Evolutionary conservation across 768 basidiomycete genomes (phyloP), one percentile per base, ranked within the genome.

Genomic region (Boletus subparvulus): DNA sequence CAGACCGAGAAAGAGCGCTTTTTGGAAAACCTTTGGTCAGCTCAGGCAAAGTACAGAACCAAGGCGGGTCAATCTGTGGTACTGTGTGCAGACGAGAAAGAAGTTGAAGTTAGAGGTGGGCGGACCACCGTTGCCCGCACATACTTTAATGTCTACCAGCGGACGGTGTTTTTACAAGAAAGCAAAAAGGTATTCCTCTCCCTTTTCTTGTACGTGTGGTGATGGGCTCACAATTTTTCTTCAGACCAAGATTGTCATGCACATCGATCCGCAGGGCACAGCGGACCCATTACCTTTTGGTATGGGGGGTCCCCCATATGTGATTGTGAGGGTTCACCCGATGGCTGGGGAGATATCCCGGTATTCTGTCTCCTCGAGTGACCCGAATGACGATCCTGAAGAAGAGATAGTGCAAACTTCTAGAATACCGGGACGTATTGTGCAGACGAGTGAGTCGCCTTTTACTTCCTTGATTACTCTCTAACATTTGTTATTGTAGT

Each of bases 61-160:
- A 83, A 83, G 50, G 72, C 79, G 9, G 88, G 87, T 0, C 87
- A 89, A 65, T 89, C 88, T 3, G 85, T 90, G 17, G 83, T 88
- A 11, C 74, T 92, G 14, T 78, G 80, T 59, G 79, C 88, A 6
- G 82, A 88, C 17, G 90, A 92, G 55, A 77, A 80, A 59, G 89
- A 92, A 68, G 88, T 95, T 3, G 88, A 93, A 67, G 81, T 77
- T 19, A 80, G 81, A 54, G 76, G 76, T 44, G 85, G 86, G 12
- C 81, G 78, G 59, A 73, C 78, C 30, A 90, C 87, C 11, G 66
- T 81, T 49, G 92, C 92, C 16, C 81, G 85, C 55, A 86, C 91
- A n/a, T 96, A 88, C 70, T 95, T 86, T 75, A 94, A 95, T 65
- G 82, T 96, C 17, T 96, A 94, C 69, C 86, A 91, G 63, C 78